Evolutionary conservation across 305 asterid genomes (phyloP).

Genomic region (Fraxinus albicans): DNA sequence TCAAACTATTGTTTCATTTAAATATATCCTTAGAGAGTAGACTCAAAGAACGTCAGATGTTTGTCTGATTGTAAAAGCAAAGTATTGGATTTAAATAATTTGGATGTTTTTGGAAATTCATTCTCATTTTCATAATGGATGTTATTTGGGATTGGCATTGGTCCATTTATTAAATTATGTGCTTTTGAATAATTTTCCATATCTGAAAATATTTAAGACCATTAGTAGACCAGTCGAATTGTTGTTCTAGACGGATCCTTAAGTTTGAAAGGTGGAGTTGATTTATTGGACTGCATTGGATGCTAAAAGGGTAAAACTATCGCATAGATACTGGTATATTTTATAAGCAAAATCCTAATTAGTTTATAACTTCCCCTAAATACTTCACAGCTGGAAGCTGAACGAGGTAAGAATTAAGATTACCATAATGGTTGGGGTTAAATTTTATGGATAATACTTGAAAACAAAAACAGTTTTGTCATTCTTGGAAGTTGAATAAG

Average conservation of each 20-base stretch:
- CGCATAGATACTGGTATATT: background rate
- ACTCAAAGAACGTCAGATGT: background rate
- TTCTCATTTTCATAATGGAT: background rate
- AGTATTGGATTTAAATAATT: constrained; percentile 8
- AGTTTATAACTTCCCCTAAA: background rate
- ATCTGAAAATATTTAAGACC: background rate
- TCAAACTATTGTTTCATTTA: constrained; percentile 34
- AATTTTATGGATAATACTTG: background rate
- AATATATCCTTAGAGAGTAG: constrained; percentile 19
- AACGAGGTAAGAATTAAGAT: background rate
- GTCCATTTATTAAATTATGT: background rate
- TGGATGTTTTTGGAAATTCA: constrained; percentile 16
- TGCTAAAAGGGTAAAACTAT: background rate
- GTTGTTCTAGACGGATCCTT: background rate
- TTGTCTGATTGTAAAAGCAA: constrained; percentile 2
- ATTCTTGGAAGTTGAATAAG: background rate
- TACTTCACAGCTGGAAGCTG: background rate
- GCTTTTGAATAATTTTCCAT: background rate
- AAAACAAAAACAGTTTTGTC: background rate
- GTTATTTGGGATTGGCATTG: background rate
- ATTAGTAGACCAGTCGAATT: constrained; percentile 1
- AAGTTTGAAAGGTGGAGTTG: background rate
- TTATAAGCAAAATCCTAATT: background rate
- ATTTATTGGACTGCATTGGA: background rate
- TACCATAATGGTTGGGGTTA: background rate